Percentiles rank a stretch among this genome's conserved stretches.
Conservation (phyloP, 2,329 filamentous ascomycete species). For the Paraphaeosphaeria minitans region DNA sequence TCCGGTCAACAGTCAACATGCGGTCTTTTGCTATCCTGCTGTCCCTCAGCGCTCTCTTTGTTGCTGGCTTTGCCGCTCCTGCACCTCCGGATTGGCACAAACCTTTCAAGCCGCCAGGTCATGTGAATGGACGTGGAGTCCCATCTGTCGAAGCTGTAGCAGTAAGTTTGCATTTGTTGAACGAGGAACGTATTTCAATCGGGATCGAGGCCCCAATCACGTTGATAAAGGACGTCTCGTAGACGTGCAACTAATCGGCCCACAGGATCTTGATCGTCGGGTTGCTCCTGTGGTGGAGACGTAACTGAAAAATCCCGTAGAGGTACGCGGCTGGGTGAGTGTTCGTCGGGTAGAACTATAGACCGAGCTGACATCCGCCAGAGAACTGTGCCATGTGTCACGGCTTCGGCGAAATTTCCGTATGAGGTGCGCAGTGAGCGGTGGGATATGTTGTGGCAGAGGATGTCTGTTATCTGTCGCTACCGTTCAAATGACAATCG, state of each 20-base stretch:
- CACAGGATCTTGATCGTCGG: background rate
- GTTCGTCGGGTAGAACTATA: background rate
- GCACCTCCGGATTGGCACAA: background rate
- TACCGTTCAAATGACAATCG: slow-evolving; percentile 2
- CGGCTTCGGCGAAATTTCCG: background rate
- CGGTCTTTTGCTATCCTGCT: slow-evolving; percentile 5
- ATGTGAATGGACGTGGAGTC: slow-evolving; percentile 1
- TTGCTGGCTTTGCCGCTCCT: slow-evolving; percentile 18
- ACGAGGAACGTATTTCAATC: slow-evolving; percentile 3
- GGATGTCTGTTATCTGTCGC: background rate
- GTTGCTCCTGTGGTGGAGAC: background rate
- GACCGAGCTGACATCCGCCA: background rate
- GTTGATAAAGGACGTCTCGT: slow-evolving; percentile 4
- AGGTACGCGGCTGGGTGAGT: slow-evolving; percentile 1
- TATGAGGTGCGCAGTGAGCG: background rate
- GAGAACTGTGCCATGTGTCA: background rate
- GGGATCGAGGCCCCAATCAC: slow-evolving; percentile 7
- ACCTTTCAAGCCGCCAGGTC: background rate
- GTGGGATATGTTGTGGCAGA: background rate
- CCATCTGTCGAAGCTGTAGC: background rate
- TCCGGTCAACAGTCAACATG: background rate
- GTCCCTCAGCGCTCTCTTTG: slow-evolving; percentile 14
- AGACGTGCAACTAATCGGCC: background rate
- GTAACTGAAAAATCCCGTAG: background rate
- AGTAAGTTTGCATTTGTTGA: background rate